phyloP scores from a whole-genome alignment of 2,329 filamentous ascomycete species.

The Ceratocystis harringtonii region DNA sequence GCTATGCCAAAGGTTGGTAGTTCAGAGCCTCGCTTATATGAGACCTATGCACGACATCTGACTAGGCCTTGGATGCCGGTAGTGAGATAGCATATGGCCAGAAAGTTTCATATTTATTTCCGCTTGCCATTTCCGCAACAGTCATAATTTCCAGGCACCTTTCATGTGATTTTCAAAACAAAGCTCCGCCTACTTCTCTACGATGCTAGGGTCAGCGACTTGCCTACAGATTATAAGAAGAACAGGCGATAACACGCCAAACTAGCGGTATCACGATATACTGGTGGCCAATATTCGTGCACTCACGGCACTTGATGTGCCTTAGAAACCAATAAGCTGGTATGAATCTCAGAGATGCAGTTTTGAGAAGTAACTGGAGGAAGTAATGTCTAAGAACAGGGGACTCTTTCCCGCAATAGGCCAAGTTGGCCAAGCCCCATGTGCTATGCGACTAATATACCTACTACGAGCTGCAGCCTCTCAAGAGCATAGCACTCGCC shows the following conservation, averaged over 20 bases:
- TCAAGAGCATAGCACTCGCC: slow-evolving; percentile 23
- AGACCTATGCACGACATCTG: too few relatives aligned
- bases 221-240: slow-evolving; percentile 31
- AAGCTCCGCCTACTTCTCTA: slow-evolving; percentile 30
- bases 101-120: too few relatives aligned
- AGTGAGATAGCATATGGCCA: too few relatives aligned
- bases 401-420: slow-evolving; percentile 8
- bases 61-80: too few relatives aligned
- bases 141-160: not conserved
- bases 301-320: not conserved
- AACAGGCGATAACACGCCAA: slow-evolving; percentile 26
- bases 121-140: not conserved
- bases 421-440: not conserved
- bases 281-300: slow-evolving; percentile 27
- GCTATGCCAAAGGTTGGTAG: too few relatives aligned
- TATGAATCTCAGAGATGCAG: not conserved
- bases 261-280: slow-evolving; percentile 27
- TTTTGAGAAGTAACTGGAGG: slow-evolving; percentile 6
- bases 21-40: too few relatives aligned
- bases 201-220: slow-evolving; percentile 31
- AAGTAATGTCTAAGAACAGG: not conserved
- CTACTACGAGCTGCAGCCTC: slow-evolving; percentile 23
- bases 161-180: not conserved
- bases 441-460: not conserved
- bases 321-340: not conserved